A percentile compares a stretch with the other conserved stretches of the same genome.
These are phyloP conservation scores for Glonium stellatum DNA, from an alignment of 495 filamentous ascomycete genomes.

Conservation along the genomic window DNA sequence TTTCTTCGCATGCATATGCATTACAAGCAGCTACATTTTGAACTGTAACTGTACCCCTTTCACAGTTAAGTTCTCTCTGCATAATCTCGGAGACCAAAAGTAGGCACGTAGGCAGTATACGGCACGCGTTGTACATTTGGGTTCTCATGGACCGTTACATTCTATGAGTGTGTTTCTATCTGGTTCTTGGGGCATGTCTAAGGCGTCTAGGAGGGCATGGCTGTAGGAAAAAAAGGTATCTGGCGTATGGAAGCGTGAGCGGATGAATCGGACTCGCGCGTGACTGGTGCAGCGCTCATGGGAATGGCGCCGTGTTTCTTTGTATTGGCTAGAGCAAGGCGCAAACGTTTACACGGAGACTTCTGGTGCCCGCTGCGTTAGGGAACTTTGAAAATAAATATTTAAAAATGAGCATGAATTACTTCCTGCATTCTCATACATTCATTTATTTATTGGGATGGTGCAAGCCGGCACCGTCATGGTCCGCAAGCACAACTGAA, in stretches of 20 bases:
- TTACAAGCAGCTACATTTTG: too few relatives aligned
- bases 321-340: background rate
- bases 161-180: slow-evolving; percentile 2
- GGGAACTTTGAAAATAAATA: background rate
- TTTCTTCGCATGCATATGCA: too few relatives aligned
- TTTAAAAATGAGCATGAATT: too few relatives aligned
- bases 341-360: background rate
- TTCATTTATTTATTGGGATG: too few relatives aligned
- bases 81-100: background rate
- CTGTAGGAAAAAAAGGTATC: background rate
- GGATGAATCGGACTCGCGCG: background rate
- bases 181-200: background rate
- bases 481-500: background rate
- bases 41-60: too few relatives aligned
- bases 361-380: background rate
- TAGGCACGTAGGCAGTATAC: background rate
- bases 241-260: background rate
- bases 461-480: too few relatives aligned
- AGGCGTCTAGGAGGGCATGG: slow-evolving; percentile 6
- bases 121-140: slow-evolving; percentile 29
- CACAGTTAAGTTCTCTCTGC: background rate
- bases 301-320: background rate
- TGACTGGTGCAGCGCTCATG: background rate
- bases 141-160: slow-evolving; percentile 3
- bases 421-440: too few relatives aligned